phyloP scores from a whole-genome alignment of 495 filamentous ascomycete species.

The Penicillium ucsense region DNA sequence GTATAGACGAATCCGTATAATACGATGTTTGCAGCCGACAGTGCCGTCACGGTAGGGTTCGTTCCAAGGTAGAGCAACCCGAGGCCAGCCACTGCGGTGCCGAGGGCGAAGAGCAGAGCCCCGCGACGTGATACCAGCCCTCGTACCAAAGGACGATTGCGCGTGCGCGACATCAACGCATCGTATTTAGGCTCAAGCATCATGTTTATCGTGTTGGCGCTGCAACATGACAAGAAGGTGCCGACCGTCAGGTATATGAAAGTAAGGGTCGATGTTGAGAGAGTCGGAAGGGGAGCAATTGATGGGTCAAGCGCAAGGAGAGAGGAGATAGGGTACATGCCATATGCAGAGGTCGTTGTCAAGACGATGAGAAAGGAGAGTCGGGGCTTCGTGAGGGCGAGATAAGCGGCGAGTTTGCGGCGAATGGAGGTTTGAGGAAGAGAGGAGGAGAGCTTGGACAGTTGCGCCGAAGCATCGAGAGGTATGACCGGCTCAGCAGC shows the following conservation, averaged over 20 bases:
- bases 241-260: constrained; percentile 86
- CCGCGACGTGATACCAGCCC: constrained; percentile 63
- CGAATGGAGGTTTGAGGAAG: constrained; percentile 60
- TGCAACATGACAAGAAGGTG: constrained; percentile 74
- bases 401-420: constrained; percentile 69
- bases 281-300: constrained; percentile 65
- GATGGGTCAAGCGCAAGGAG: constrained; percentile 45
- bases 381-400: constrained; percentile 89
- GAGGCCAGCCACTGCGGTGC: constrained; percentile 56
- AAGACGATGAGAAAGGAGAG: constrained; percentile 87
- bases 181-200: constrained; percentile 85
- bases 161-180: constrained; percentile 82
- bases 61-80: constrained; percentile 74
- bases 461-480: constrained; percentile 71
- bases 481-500: constrained; percentile 42
- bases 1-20: constrained; percentile 92
- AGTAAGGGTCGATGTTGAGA: constrained; percentile 80
- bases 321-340: constrained; percentile 73
- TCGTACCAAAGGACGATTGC: constrained; percentile 81
- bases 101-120: constrained; percentile 71
- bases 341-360: constrained; percentile 84
- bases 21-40: constrained; percentile 75
- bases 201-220: constrained; percentile 95
- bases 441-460: constrained; percentile 63
- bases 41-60: constrained; percentile 82